Conservation (phyloP, 2,329 filamentous ascomycete genomes). For the Aspergillus cejpii region DNA sequence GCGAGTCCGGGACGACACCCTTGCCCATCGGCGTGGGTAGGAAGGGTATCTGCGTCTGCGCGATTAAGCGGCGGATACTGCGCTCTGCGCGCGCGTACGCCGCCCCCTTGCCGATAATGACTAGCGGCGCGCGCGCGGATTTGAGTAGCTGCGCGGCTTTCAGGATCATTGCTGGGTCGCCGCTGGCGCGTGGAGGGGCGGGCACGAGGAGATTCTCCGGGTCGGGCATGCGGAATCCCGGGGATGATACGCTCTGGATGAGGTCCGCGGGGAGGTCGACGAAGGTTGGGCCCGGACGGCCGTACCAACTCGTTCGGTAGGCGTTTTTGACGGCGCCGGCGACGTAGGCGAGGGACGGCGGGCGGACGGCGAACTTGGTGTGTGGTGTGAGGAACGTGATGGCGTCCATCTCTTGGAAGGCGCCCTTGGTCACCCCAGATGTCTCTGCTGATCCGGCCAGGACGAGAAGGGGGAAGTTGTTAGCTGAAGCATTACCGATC, state of each 20-base stretch:
- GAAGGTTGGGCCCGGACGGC: conserved; percentile 48
- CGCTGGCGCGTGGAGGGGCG: conserved; percentile 40
- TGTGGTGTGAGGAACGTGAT: conserved; percentile 49
- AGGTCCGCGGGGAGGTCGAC: conserved; percentile 52
- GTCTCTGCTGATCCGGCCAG: conserved; percentile 51
- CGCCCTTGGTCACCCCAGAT: conserved; percentile 47
- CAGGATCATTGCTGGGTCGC: conserved; percentile 40
- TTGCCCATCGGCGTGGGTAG: conserved; percentile 56
- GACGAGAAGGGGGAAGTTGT: conserved; percentile 50
- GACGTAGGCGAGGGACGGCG: conserved; percentile 43
- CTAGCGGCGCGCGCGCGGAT: conserved; percentile 45
- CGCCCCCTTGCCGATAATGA: conserved; percentile 52
- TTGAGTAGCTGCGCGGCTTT: conserved; percentile 43
- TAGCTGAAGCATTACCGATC: conserved; percentile 48
- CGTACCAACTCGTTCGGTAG: conserved; percentile 50
- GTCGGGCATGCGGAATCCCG: conserved; percentile 19
- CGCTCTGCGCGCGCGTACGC: conserved; percentile 49
- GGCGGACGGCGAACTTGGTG: conserved; percentile 47
- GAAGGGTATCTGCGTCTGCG: conserved; percentile 48
- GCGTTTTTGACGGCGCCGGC: conserved; percentile 46
- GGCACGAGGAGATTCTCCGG: conserved; percentile 29
- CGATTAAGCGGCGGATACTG: conserved; percentile 42
- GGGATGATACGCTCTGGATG: conserved; percentile 40
- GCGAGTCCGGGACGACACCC: conserved; percentile 50
- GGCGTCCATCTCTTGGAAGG: conserved; percentile 54